Evolutionary conservation across 768 basidiomycete species (phyloP).

Genomic region (Rhodocollybia butyracea): DNA sequence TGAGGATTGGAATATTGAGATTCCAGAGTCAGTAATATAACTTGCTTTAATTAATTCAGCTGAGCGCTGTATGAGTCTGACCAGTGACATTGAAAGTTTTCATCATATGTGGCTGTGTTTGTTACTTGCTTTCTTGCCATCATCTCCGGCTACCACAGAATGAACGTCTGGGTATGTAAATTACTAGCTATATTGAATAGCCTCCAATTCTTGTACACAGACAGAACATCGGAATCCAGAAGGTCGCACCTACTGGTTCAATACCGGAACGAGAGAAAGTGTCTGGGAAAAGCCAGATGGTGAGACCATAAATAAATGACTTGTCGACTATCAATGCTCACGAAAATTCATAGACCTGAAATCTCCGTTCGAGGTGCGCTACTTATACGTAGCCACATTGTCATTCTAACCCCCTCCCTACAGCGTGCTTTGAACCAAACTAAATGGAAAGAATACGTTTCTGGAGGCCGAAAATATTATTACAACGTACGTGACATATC

Average conservation of each 20-base stretch:
- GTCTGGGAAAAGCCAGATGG: conserved; percentile 99
- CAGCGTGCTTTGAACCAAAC: conserved; percentile 88
- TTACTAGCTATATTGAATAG: background rate
- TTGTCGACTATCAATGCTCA: background rate
- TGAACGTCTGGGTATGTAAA: conserved; percentile 8
- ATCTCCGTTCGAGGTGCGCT: conserved; percentile 81
- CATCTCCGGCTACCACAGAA: background rate
- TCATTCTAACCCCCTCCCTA: conserved; percentile 8
- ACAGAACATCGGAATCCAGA: conserved; percentile 94
- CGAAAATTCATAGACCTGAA: conserved; percentile 62
- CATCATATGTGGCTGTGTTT: background rate
- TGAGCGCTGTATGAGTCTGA: too few species aligned
- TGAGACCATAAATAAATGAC: conserved; percentile 27
- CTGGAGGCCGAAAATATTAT: conserved; percentile 88
- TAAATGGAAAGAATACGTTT: conserved; percentile 95
- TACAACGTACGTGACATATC: conserved; percentile 60
- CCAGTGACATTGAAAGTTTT: too few species aligned
- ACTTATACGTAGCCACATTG: background rate
- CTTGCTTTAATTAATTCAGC: background rate
- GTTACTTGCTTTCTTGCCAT: background rate
- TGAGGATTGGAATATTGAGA: conserved; percentile 83
- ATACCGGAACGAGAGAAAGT: conserved; percentile 81
- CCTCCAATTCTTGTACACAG: conserved; percentile 32
- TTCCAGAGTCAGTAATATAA: conserved; percentile 17
- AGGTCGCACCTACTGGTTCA: conserved; percentile 98